Conservation (phyloP, 139 green algal species). For the Monoraphidium neglectum region DNA sequence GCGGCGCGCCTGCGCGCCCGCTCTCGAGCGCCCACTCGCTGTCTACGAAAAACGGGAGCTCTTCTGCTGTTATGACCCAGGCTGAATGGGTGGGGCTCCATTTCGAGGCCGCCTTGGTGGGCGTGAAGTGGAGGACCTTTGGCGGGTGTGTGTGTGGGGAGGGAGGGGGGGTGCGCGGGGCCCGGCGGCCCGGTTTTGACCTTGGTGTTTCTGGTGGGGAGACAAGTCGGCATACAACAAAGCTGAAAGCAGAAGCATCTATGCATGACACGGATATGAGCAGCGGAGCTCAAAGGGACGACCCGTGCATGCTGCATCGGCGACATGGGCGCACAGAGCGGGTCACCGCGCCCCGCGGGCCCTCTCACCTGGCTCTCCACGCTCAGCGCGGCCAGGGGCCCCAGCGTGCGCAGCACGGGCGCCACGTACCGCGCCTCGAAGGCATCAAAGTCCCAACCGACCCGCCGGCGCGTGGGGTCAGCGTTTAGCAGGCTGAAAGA, state of each 20-base stretch:
- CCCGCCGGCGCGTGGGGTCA: too few relatives aligned
- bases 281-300: neutral
- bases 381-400: neutral
- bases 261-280: neutral
- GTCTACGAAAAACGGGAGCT: neutral
- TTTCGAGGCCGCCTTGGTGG: neutral
- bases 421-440: neutral
- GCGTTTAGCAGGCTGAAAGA: too few relatives aligned
- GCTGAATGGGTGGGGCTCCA: neutral
- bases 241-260: neutral
- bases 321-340: neutral
- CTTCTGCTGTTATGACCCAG: neutral
- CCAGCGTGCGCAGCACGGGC: neutral
- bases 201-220: neutral
- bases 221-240: neutral
- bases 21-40: neutral
- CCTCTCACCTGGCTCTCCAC: neutral
- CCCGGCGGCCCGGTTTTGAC: too few relatives aligned
- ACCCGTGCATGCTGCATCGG: neutral
- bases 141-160: too few relatives aligned
- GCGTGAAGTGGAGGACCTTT: neutral
- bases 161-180: too few relatives aligned
- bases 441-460: neutral
- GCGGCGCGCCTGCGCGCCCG: neutral
- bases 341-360: neutral